Percentiles rank a stretch among this genome's conserved stretches.
Evolutionary conservation across 2,329 filamentous ascomycete species (phyloP).

Genomic region (Calonectria hongkongensis): DNA sequence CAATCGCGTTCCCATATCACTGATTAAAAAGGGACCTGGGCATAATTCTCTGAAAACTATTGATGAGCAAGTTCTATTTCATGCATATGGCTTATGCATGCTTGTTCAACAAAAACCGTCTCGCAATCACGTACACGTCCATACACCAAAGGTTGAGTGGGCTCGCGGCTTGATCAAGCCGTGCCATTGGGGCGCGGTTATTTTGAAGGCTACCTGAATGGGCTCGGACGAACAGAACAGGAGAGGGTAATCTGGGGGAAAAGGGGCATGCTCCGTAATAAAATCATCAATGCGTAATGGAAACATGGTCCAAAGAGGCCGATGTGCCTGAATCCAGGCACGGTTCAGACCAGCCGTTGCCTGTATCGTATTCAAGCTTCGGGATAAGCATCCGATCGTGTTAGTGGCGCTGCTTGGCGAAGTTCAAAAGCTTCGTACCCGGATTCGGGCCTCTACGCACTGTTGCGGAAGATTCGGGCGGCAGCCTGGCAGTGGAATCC

Average conservation of each 20-base stretch:
- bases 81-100: not conserved
- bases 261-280: slow-evolving; percentile 1
- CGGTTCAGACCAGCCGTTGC: not conserved
- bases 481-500: slow-evolving; percentile 1
- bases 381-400: slow-evolving; percentile 17
- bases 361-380: not conserved
- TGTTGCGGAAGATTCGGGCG: slow-evolving; percentile 2
- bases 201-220: slow-evolving; percentile 18
- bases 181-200: slow-evolving; percentile 8
- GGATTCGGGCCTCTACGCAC: not conserved
- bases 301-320: not conserved
- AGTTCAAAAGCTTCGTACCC: not conserved
- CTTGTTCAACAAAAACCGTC: no score
- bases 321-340: slow-evolving; percentile 10
- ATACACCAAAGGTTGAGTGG: not conserved
- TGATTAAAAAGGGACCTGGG: not conserved
- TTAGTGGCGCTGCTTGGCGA: slow-evolving; percentile 21
- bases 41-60: not conserved
- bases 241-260: not conserved
- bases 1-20: no score
- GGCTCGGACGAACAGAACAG: not conserved
- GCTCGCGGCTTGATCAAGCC: not conserved
- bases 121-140: not conserved
- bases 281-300: slow-evolving; percentile 15
- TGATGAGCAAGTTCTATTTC: not conserved